These are phyloP conservation scores for Nicotiana knightiana DNA, from an alignment of 257 asterid species.

Conservation along the genomic window DNA sequence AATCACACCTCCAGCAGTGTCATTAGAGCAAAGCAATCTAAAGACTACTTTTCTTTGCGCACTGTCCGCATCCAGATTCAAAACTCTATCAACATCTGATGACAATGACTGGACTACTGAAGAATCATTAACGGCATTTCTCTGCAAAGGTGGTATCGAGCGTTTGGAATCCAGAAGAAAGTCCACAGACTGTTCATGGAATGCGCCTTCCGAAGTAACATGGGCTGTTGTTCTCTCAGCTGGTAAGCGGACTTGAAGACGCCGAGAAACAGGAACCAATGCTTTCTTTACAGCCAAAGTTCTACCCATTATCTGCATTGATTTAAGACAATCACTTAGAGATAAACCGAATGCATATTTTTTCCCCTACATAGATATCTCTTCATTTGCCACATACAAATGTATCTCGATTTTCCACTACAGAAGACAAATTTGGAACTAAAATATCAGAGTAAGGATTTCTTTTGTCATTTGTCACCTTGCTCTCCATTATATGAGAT, in stretches of 20 bases:
- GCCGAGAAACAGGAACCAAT: constrained; percentile 37
- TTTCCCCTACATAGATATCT: background rate
- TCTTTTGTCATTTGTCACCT: background rate
- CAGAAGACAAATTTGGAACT: background rate
- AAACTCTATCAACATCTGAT: constrained; percentile 31
- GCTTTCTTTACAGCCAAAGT: constrained; percentile 46
- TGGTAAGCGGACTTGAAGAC: constrained; percentile 35
- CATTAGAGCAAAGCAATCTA: constrained; percentile 44
- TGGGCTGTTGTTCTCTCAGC: constrained; percentile 23
- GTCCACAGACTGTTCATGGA: constrained; percentile 14
- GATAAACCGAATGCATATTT: background rate
- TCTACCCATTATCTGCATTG: constrained; percentile 50
- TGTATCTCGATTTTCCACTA: background rate
- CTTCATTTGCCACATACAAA: background rate
- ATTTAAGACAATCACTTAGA: constrained; percentile 7
- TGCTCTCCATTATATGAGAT: background rate
- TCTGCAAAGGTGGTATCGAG: constrained; percentile 8
- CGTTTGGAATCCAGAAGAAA: constrained; percentile 12
- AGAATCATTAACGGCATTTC: constrained; percentile 17
- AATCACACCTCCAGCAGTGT: constrained; percentile 45
- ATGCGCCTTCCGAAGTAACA: constrained; percentile 13
- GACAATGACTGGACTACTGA: constrained; percentile 28
- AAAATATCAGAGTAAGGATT: background rate
- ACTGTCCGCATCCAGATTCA: constrained; percentile 26
- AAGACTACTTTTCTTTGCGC: constrained; percentile 35